Conservation (phyloP, 73 alveolate species). For the Paramecium sonneborni region DNA sequence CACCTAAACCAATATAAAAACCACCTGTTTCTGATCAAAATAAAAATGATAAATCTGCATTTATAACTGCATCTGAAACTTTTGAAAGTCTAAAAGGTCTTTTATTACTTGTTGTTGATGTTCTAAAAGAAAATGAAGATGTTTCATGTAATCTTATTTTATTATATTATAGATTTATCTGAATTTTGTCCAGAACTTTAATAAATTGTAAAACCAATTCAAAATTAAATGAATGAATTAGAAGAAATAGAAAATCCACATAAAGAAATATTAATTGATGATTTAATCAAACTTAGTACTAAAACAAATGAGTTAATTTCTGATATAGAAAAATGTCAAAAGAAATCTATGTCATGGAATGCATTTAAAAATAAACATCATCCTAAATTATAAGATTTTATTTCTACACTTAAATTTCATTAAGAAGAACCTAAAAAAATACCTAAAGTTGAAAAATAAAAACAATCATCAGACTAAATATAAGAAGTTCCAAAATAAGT, state of each 20-base stretch:
- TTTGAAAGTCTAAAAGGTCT: neutral
- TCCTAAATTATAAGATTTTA: neutral
- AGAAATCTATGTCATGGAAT: neutral
- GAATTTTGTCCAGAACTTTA: neutral
- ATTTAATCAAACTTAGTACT: neutral
- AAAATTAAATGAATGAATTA: neutral
- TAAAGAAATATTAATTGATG: neutral
- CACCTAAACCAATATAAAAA: neutral
- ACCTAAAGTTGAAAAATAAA: neutral
- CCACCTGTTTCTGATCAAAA: neutral
- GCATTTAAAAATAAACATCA: neutral
- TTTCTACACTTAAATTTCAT: neutral
- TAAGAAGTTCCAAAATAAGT: neutral
- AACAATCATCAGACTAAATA: neutral
- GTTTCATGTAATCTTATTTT: neutral
- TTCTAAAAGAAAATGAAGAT: neutral
- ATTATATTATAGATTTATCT: neutral
- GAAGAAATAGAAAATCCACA: neutral
- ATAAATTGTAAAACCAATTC: neutral
- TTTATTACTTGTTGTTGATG: neutral
- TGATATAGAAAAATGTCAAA: neutral
- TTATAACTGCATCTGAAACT: neutral
- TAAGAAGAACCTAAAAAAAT: neutral
- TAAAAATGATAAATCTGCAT: neutral
- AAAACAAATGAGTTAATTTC: neutral